Percentiles rank a stretch among this genome's conserved stretches.
These are phyloP conservation scores for Calonectria pauciramosa DNA, from an alignment of 2,329 filamentous ascomycete genomes.

Conservation along the genomic window DNA sequence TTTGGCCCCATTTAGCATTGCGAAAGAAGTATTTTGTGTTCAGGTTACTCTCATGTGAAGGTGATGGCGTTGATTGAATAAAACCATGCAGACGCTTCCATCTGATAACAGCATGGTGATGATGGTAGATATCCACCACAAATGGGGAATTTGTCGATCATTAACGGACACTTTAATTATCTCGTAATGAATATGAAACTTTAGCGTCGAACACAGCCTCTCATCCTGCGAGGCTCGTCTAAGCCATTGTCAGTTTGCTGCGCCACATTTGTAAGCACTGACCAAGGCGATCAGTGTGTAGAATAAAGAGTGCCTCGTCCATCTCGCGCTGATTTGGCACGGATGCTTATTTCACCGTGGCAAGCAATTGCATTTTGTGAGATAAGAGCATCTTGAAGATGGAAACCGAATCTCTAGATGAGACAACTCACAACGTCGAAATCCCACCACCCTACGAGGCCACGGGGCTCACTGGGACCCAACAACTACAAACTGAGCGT, in stretches of 20 bases:
- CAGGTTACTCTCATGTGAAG: neutral
- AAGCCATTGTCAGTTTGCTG: neutral
- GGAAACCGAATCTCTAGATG: too few relatives aligned
- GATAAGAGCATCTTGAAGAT: neutral
- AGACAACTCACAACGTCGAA: neutral
- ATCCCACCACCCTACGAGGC: neutral
- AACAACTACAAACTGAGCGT: slow-evolving; percentile 18
- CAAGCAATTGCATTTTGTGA: too few relatives aligned
- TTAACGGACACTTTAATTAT: neutral
- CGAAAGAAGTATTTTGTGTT: too few relatives aligned
- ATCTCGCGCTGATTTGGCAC: neutral
- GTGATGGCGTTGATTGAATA: neutral
- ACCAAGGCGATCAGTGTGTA: neutral
- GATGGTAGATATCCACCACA: too few relatives aligned
- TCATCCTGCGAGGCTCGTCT: neutral
- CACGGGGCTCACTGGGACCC: neutral
- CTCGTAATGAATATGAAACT: neutral
- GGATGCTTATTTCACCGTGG: neutral
- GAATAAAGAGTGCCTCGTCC: neutral
- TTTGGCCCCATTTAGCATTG: neutral
- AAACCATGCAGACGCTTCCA: neutral
- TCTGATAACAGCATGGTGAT: too few relatives aligned
- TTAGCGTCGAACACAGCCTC: neutral
- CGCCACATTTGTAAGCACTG: neutral
- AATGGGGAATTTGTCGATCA: neutral